Evolutionary conservation across 495 filamentous ascomycete species (phyloP), one percentile per base, ranked within the genome.

Genomic region (Jackrogersella minutella): DNA sequence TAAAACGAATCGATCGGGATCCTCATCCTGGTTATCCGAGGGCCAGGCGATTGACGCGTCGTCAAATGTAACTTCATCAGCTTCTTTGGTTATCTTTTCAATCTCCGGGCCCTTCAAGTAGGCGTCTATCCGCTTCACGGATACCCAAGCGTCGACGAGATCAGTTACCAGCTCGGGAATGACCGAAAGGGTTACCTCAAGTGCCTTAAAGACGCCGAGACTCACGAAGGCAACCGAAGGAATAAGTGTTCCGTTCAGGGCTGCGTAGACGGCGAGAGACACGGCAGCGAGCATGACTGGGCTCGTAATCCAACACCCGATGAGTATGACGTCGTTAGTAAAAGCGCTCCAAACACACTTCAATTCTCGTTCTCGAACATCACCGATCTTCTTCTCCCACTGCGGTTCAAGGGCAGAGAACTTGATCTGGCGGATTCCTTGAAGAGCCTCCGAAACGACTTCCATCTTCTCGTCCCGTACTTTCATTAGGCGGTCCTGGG

Each of bases 381-480:
- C 79, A n/a, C 78, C 72, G 53, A 96, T 92, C 55, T 87, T 88
- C n/a, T 82, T 76, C 74, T 93, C 85, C 92, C 92, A 96, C 62
- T 90, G 86, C 13, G 79, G 74, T 71, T 96, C 92, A n/a, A 92
- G 74, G 8, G 91, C 92, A 0, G 90, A 91, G 66, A 96, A 93
- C 67, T 96, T 96, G 73, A 96, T 91, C 71, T 96, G 92, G 5
- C 92, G 84, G 55, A 96, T 94, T 33, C 89, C 92, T 64, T 91
- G 87, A 0, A 96, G 77, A 0, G 90, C 91, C 73, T 96, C 92
- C 0, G 90, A 91, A 10, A 96, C 83, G 0, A 93, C 82, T 0
- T 83, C 87, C 81, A 93, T 86, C 70, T 94, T 94, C 41, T 85
- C 79, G 73, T 96, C 92, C 56, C 91, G 82, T 9, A 87, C 78